A percentile compares a stretch with the other conserved stretches of the same genome.
phyloP scores from a whole-genome alignment of 192 early-diverging fungal genomes.

The Coemansia pectinata region DNA sequence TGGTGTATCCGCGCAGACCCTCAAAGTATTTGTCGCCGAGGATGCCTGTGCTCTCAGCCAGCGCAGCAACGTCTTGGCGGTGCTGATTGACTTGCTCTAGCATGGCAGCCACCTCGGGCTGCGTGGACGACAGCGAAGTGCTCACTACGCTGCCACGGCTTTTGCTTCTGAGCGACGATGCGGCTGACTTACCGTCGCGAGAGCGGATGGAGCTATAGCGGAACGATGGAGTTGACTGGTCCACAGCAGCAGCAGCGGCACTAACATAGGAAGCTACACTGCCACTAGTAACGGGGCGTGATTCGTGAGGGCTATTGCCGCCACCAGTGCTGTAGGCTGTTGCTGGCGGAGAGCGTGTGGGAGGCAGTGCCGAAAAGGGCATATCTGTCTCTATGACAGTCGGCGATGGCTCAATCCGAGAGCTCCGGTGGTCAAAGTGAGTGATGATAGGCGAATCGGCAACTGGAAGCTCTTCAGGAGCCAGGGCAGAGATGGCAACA shows the following conservation, averaged over 20 bases:
- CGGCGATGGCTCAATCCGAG: not conserved
- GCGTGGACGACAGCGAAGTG: slow-evolving; percentile 12
- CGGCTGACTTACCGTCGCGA: slow-evolving; percentile 10
- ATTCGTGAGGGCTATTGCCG: not conserved
- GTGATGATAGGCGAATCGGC: slow-evolving; percentile 27
- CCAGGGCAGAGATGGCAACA: not conserved
- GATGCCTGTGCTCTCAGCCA: slow-evolving; percentile 35
- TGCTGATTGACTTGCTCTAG: slow-evolving; percentile 30
- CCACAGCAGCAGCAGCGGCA: slow-evolving; percentile 1
- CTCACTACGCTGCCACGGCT: slow-evolving; percentile 23
- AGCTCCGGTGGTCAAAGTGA: slow-evolving; percentile 19
- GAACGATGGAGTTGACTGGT: not conserved
- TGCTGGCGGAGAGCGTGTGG: not conserved
- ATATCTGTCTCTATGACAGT: not conserved
- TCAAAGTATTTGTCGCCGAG: slow-evolving; percentile 36
- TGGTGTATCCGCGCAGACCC: slow-evolving; percentile 47
- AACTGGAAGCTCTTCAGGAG: slow-evolving; percentile 13
- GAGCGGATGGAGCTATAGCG: slow-evolving; percentile 13
- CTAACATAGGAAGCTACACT: not conserved
- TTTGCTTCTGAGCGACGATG: slow-evolving; percentile 11
- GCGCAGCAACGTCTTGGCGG: slow-evolving; percentile 29
- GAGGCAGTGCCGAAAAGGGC: slow-evolving; percentile 1
- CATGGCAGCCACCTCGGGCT: slow-evolving; percentile 32
- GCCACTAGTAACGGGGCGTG: not conserved
- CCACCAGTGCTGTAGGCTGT: not conserved